A percentile compares a stretch with the other conserved stretches of the same genome.
Evolutionary conservation across 176 grass and related monocot species (phyloP).

Genomic region (Thinopyrum elongatum): DNA sequence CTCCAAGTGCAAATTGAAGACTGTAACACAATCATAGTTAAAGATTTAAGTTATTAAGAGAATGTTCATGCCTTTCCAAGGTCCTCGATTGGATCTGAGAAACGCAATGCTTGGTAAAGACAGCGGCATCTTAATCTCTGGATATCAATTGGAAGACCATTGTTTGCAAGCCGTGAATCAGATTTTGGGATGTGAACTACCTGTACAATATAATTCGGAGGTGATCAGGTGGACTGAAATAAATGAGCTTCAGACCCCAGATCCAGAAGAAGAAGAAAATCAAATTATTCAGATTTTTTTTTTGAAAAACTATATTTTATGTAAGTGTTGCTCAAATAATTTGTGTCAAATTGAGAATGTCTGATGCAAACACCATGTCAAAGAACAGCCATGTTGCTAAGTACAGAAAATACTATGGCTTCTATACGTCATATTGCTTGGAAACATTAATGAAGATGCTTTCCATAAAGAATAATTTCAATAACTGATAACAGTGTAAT

Average conservation of each 20-base stretch:
- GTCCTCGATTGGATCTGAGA: constrained; percentile 74
- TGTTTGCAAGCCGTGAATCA: constrained; percentile 89
- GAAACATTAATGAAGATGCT: not conserved
- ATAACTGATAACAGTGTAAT: not conserved
- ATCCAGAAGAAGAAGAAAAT: not conserved
- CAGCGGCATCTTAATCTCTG: constrained; percentile 92
- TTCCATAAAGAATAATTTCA: not conserved
- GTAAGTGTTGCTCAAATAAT: not conserved
- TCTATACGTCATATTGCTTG: not conserved
- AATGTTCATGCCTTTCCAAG: constrained; percentile 76
- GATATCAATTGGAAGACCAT: constrained; percentile 89
- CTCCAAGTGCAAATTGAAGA: constrained; percentile 40
- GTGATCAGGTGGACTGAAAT: constrained; percentile 8
- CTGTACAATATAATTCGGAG: constrained; percentile 38
- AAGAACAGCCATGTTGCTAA: not conserved
- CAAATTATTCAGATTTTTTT: not conserved
- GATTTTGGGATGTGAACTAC: constrained; percentile 92
- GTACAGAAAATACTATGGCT: not conserved
- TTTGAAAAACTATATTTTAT: not conserved
- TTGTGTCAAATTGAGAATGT: constrained; percentile 14
- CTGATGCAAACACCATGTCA: not conserved
- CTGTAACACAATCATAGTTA: constrained; percentile 25
- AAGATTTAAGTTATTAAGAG: constrained; percentile 22
- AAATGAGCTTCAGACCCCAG: constrained; percentile 22
- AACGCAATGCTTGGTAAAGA: constrained; percentile 74